These are phyloP conservation scores for Arthrocladium fulminans DNA, from an alignment of 2,329 filamentous ascomycete species.

Conservation along the genomic window DNA sequence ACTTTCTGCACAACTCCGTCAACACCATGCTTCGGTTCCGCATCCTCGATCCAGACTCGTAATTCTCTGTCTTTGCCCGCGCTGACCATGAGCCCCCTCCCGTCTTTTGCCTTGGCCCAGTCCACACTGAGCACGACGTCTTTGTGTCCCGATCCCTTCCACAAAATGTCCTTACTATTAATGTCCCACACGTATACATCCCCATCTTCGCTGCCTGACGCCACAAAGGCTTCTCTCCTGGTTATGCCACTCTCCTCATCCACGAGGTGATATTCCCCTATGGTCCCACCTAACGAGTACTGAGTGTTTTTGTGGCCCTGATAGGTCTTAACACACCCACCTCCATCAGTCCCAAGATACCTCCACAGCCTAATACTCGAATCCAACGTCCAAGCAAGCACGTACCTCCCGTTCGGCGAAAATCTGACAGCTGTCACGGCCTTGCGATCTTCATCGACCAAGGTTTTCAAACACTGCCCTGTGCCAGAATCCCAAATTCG, in stretches of 20 bases:
- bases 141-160: slow-evolving; percentile 49
- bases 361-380: slow-evolving; percentile 88
- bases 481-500: slow-evolving; percentile 94
- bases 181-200: slow-evolving; percentile 85
- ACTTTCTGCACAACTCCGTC: slow-evolving; percentile 16
- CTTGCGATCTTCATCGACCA: slow-evolving; percentile 94
- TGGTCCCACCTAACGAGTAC: slow-evolving; percentile 77
- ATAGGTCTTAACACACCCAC: slow-evolving; percentile 91
- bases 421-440: slow-evolving; percentile 84
- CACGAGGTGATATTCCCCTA: slow-evolving; percentile 52
- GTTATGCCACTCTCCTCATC: neutral
- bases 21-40: slow-evolving; percentile 21
- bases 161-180: slow-evolving; percentile 70
- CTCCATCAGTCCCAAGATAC: slow-evolving; percentile 59
- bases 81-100: slow-evolving; percentile 20
- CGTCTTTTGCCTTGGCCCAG: slow-evolving; percentile 37
- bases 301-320: slow-evolving; percentile 80
- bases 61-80: slow-evolving; percentile 20
- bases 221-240: slow-evolving; percentile 52
- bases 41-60: slow-evolving; percentile 16
- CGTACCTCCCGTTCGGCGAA: slow-evolving; percentile 84
- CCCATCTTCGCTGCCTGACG: slow-evolving; percentile 80
- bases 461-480: slow-evolving; percentile 85
- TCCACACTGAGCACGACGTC: slow-evolving; percentile 53
- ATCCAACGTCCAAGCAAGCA: slow-evolving; percentile 87